Evolutionary conservation across 441 rosid species (phyloP), one percentile per base, ranked within the genome.

Genomic region (Isatis lusitanica): DNA sequence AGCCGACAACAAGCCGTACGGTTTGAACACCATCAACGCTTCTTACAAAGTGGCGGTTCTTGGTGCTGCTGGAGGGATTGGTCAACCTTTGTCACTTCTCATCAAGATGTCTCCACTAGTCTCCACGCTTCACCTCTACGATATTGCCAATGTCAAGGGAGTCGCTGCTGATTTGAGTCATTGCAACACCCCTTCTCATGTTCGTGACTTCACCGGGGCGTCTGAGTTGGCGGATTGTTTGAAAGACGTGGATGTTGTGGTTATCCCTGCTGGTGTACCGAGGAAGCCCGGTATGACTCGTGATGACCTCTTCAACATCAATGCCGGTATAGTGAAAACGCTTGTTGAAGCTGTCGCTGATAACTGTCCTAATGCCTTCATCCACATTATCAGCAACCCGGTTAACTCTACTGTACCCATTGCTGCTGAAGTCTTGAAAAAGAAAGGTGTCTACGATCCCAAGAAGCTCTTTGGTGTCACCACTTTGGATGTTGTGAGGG

Each of bases 241-340:
- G 83, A 90, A 87, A 58, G 97, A 89, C 56, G 92, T 86, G 2
- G 74, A 95, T 18, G 91, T 95, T 33, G 99, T 91, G 5, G 97
- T 93, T 68, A 93, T 95, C 63, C 98, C 99, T 52, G 99, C 99
- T 64, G 99, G 99, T 74, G 97, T 93, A 50, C 95, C 99, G 26
- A 86, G 99, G 57, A 95, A 95, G 83, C 99, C 99, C 0, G 99
- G 99, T 12, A 95, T 95, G 99, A 95, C 97, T 58, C 98, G 98
- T 18, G 99, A 95, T 52, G 99, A 93, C 68, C 96, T 95, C 65
- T 95, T 95, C 83, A 90, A 93, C 83, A 93, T 95, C 83, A 95
- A 95, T 63, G 97, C 98, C 40, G 81, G 71, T 69, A 93, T 95
- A 0, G 98, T 93, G 6, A 95, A 87, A 79, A 76, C 63, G 31